Evolutionary conservation across 768 basidiomycete species (phyloP).

Genomic region (Amanita polypyramis): DNA sequence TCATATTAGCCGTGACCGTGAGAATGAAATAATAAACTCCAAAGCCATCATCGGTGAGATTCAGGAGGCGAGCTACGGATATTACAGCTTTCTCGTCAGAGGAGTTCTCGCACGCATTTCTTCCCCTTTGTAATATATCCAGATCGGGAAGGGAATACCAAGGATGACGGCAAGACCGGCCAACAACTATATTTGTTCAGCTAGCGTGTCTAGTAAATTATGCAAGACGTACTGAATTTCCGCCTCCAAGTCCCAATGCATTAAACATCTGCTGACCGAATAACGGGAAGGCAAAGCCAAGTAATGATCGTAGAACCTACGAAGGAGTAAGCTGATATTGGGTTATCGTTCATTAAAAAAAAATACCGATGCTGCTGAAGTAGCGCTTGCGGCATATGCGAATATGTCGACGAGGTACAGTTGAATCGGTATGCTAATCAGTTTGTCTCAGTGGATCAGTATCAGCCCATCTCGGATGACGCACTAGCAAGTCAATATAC

Average conservation of each 20-base stretch:
- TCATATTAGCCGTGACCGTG: too few species aligned
- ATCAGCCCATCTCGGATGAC: conserved; percentile 13
- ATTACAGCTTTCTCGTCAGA: conserved; percentile 12
- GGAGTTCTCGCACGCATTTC: conserved; percentile 22
- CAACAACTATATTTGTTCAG: conserved; percentile 23
- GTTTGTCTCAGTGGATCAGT: not conserved
- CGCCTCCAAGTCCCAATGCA: conserved; percentile 53
- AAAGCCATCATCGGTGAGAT: too few species aligned
- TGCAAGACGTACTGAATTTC: conserved; percentile 40
- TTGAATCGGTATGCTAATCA: conserved; percentile 49
- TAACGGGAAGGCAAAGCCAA: conserved; percentile 39
- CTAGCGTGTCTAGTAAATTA: not conserved
- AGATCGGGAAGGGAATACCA: conserved; percentile 68
- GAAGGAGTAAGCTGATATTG: conserved; percentile 4
- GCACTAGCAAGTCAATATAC: conserved; percentile 53
- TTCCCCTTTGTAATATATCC: conserved; percentile 61
- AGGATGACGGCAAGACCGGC: conserved; percentile 49
- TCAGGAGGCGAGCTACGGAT: too few species aligned
- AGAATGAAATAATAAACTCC: too few species aligned
- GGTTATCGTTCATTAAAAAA: not conserved
- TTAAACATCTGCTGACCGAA: conserved; percentile 52
- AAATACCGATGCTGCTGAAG: conserved; percentile 52
- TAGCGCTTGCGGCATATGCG: conserved; percentile 58
- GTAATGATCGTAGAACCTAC: conserved; percentile 35
- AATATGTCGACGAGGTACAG: conserved; percentile 67